Evolutionary conservation across 352 stramenopile genomes (phyloP), one percentile per base, ranked within the genome.

Genomic region (Globisporangium canariense): DNA sequence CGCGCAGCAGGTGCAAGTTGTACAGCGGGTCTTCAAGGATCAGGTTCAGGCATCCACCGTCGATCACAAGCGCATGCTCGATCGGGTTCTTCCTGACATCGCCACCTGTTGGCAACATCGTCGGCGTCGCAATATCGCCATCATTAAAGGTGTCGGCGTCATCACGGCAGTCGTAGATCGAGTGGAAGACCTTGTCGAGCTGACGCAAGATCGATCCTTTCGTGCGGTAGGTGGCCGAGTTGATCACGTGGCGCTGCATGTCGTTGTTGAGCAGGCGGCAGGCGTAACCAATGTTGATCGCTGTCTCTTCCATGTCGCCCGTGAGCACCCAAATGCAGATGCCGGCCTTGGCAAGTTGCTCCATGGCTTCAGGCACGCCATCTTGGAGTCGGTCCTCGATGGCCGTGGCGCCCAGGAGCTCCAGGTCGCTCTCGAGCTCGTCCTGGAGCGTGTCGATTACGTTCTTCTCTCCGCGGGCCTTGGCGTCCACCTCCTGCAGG

Each of bases 11-110:
- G 64, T 93, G 83, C 32, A 93, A 67, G 62, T 91, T 91, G 65
- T 86, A 82, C 38, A 91, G 63, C 4, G 80, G 76, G 32, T 91
- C 78, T 68, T 85, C 81, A 4, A 96, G 64, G 11, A 94, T 83
- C 65, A 89, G 62, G 46, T 74, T 86, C n/a, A 99, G 75, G 25
- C 90, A 95, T 46, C 88, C 91, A 25, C 97, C 97, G 70, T 98
- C 96, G 46, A 99, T 98, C 54, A 99, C 89, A 11, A 99, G 72
- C 22, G 93, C 95, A 65, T 93, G 79, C 34, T 90, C 81, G 1
- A 75, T 71, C 53, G 68, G 59, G 8, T 59, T 47, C 2, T 73
- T 81, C 20, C 69, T 65, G 14, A 8, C 25, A 28, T 28, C 9
- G 9, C 2, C 41, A 22, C 41, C 41, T 10, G 16, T 20, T 13